These are phyloP conservation scores for Elongisporangium prolatum DNA, from an alignment of 352 stramenopile species.

Conservation along the genomic window DNA sequence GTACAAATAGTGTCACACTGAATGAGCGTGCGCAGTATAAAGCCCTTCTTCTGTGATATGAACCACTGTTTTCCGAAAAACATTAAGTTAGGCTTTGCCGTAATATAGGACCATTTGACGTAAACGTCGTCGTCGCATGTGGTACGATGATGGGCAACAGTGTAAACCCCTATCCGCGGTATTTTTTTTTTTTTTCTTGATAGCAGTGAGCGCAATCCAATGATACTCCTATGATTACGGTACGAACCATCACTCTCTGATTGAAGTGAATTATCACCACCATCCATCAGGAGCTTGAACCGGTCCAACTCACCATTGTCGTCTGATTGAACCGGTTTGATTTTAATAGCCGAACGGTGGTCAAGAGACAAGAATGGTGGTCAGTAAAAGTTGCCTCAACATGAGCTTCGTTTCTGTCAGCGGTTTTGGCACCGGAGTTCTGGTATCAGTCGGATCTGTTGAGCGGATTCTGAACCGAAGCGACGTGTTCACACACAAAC, in stretches of 20 bases:
- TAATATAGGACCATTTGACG: background rate
- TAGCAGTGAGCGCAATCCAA: background rate
- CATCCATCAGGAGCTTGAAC: background rate
- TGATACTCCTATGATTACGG: background rate
- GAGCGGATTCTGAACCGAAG: background rate
- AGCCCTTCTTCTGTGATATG: background rate
- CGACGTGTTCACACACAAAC: slow-evolving; percentile 1
- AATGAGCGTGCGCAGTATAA: background rate
- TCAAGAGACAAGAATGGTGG: background rate
- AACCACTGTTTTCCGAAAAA: background rate
- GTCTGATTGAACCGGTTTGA: background rate
- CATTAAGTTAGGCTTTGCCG: background rate
- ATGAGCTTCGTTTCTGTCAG: no score
- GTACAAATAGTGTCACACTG: background rate
- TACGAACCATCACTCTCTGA: background rate
- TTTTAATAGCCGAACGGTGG: background rate
- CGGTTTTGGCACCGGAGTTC: no score
- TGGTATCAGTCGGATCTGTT: slow-evolving; percentile 2
- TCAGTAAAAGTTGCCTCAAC: background rate
- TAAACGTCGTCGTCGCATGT: background rate
- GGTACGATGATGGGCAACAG: background rate
- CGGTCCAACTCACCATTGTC: background rate
- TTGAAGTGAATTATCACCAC: background rate
- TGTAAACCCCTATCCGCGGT: background rate
- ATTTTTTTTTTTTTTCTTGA: background rate